phyloP scores from a whole-genome alignment of 371 early-diverging fungal genomes.

The Syncephalastrum monosporum region DNA sequence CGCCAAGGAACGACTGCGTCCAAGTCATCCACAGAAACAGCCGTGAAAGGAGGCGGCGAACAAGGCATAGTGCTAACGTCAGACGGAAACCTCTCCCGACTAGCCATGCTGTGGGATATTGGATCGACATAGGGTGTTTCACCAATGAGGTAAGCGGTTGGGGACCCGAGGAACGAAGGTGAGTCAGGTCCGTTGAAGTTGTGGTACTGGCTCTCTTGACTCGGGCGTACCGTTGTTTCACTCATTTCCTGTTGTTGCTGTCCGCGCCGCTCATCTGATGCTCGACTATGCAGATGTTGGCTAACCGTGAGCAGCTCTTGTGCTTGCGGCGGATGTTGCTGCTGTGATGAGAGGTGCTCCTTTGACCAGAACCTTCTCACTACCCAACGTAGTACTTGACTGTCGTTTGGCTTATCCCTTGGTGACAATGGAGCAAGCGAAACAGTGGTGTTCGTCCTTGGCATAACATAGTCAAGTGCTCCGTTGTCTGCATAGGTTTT shows the following conservation, averaged over 20 bases:
- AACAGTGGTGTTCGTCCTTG: slow-evolving; percentile 1
- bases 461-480: slow-evolving; percentile 12
- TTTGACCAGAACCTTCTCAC: too few relatives aligned
- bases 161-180: slow-evolving; percentile 5
- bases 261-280: too few relatives aligned
- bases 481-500: slow-evolving; percentile 15
- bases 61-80: background rate
- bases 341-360: too few relatives aligned
- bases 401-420: background rate
- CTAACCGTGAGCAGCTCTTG: too few relatives aligned
- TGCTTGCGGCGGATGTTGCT: too few relatives aligned
- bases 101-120: background rate
- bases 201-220: too few relatives aligned
- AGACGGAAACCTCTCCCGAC: background rate
- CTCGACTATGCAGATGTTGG: too few relatives aligned
- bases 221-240: too few relatives aligned
- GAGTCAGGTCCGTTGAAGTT: too few relatives aligned
- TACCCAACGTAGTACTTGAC: background rate
- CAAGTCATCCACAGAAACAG: slow-evolving; percentile 13
- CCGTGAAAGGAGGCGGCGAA: slow-evolving; percentile 2
- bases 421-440: slow-evolving; percentile 10
- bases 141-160: slow-evolving; percentile 11
- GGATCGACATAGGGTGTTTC: background rate
- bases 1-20: slow-evolving; percentile 27
- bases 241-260: too few relatives aligned